Evolutionary conservation across 371 early-diverging fungal species (phyloP).

Genomic region (Mortierella sp.): DNA sequence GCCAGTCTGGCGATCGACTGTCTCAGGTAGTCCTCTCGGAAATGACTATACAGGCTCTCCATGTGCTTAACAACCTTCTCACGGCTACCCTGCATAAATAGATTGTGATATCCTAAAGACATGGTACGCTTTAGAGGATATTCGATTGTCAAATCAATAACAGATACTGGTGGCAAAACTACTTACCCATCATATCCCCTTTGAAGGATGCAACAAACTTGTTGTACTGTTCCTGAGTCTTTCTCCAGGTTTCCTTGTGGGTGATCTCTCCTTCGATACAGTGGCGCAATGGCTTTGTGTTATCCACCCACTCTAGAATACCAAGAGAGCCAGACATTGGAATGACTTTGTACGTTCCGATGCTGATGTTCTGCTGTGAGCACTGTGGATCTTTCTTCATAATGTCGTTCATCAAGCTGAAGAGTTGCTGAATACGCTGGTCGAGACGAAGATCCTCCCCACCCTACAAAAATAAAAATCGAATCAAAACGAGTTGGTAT

Average conservation of each 20-base stretch:
- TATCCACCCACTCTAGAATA: conserved; percentile 98
- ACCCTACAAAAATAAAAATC: conserved; percentile 60
- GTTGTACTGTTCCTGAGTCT: conserved; percentile 55
- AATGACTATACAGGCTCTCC: conserved; percentile 41
- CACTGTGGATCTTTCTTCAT: conserved; percentile 69
- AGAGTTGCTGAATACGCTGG: conserved; percentile 84
- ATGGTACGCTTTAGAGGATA: not conserved
- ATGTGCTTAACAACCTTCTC: conserved; percentile 62
- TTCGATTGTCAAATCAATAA: not conserved
- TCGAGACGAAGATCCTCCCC: conserved; percentile 88
- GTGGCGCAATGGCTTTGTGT: conserved; percentile 75
- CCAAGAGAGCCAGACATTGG: conserved; percentile 94
- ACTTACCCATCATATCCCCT: conserved; percentile 62
- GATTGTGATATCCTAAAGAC: conserved; percentile 63
- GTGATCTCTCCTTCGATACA: conserved; percentile 63
- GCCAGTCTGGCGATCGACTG: conserved; percentile 66
- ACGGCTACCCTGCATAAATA: conserved; percentile 61
- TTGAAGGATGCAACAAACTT: conserved; percentile 56
- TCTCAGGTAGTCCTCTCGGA: conserved; percentile 68
- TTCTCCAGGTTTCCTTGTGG: conserved; percentile 38
- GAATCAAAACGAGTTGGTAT: not conserved
- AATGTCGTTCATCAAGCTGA: conserved; percentile 80
- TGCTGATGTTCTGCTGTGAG: conserved; percentile 65
- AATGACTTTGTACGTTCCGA: conserved; percentile 94
- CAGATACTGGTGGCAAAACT: not conserved